phyloP scores from a whole-genome alignment of 306 rosid species.

The Echinosophora koreensis region DNA sequence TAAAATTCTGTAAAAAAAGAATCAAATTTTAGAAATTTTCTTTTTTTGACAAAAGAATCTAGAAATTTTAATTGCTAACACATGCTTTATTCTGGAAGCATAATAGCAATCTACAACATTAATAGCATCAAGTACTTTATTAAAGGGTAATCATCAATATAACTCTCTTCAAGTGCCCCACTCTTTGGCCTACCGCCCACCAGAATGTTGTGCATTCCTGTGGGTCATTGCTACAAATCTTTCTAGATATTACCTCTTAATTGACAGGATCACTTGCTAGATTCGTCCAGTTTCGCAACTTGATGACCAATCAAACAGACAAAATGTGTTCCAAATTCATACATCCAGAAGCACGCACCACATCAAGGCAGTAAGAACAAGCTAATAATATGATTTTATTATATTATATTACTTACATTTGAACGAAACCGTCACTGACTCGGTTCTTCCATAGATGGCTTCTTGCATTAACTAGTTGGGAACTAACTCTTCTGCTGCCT shows the following conservation, averaged over 20 bases:
- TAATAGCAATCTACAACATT: background rate
- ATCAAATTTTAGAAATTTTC: constrained; percentile 4
- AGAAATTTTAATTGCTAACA: background rate
- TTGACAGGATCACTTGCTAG: constrained; percentile 4
- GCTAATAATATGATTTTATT: constrained; percentile 36
- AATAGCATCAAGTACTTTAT: background rate
- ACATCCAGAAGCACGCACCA: constrained; percentile 3
- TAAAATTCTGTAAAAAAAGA: background rate
- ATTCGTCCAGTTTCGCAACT: constrained; percentile 25
- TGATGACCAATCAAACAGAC: constrained; percentile 26
- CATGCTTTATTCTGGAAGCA: background rate
- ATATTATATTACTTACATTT: constrained; percentile 63
- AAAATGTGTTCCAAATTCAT: background rate
- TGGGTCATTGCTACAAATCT: background rate
- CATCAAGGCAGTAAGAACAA: constrained; percentile 25
- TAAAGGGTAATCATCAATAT: constrained; percentile 7
- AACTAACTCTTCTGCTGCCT: constrained; percentile 54
- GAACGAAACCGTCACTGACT: constrained; percentile 76
- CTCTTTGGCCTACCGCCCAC: background rate
- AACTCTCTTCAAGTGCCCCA: constrained; percentile 20
- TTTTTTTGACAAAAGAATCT: background rate
- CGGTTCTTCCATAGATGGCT: constrained; percentile 60
- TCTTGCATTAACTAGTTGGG: constrained; percentile 56
- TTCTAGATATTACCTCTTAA: background rate
- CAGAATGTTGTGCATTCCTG: background rate